Evolutionary conservation across 140 eudicot genomes (phyloP).

Genomic region (Ambrosia hybrid): DNA sequence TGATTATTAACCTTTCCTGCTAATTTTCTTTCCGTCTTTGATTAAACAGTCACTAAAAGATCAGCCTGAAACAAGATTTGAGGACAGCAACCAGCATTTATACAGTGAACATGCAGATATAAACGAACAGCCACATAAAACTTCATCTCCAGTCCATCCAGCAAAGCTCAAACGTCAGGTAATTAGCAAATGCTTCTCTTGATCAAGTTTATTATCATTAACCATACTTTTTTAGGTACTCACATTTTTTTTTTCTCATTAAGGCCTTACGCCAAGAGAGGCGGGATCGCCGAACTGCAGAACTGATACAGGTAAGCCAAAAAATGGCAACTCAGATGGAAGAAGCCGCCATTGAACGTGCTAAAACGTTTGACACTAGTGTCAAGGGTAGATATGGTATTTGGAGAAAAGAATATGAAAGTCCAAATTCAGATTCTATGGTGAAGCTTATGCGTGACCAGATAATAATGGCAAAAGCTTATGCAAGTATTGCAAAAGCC

Average conservation of each 20-base stretch:
- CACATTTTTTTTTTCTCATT: slow-evolving; percentile 18
- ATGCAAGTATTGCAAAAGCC: slow-evolving; percentile 88
- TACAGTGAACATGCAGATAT: slow-evolving; percentile 33
- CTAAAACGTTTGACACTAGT: slow-evolving; percentile 70
- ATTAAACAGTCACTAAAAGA: slow-evolving; percentile 43
- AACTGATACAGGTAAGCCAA: slow-evolving; percentile 58
- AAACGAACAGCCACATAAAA: slow-evolving; percentile 36
- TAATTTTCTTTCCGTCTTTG: slow-evolving; percentile 17
- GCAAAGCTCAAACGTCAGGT: slow-evolving; percentile 83
- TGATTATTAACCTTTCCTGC: slow-evolving; percentile 6
- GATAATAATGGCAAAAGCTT: slow-evolving; percentile 94
- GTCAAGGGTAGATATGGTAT: slow-evolving; percentile 70
- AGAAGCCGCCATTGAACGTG: slow-evolving; percentile 75
- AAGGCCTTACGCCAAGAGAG: slow-evolving; percentile 79
- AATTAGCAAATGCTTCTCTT: slow-evolving; percentile 12
- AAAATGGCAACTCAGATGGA: slow-evolving; percentile 61
- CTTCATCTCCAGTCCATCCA: slow-evolving; percentile 52
- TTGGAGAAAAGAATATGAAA: slow-evolving; percentile 95
- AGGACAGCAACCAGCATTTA: slow-evolving; percentile 23
- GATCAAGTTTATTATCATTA: background rate
- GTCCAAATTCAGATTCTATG: slow-evolving; percentile 85
- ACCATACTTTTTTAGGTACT: background rate
- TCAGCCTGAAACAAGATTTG: slow-evolving; percentile 32
- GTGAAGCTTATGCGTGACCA: slow-evolving; percentile 95
- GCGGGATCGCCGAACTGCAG: slow-evolving; percentile 72